Evolutionary conservation across 2,329 filamentous ascomycete species (phyloP).

Genomic region (Penicillium vulpinum): DNA sequence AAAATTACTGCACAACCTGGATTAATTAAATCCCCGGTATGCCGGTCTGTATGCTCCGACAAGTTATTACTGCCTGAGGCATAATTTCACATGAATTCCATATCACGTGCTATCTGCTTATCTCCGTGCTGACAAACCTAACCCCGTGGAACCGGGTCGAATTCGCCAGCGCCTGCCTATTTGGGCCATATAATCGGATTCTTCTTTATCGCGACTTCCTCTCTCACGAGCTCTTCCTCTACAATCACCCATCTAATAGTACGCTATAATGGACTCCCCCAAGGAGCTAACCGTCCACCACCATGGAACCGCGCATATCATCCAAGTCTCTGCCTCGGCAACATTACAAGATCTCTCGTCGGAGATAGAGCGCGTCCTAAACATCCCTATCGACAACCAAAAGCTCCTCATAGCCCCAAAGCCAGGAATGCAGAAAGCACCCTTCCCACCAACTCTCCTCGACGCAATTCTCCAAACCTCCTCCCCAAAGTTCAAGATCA

Average conservation of each 20-base stretch:
- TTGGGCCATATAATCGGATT: slow-evolving; percentile 10
- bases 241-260: not conserved
- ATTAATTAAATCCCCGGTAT: too few relatives aligned
- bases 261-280: slow-evolving; percentile 8
- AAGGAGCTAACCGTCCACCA: slow-evolving; percentile 54
- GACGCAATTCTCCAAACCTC: slow-evolving; percentile 32
- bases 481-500: slow-evolving; percentile 48
- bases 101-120: slow-evolving; percentile 14
- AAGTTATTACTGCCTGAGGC: not conserved
- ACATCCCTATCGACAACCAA: slow-evolving; percentile 45
- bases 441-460: slow-evolving; percentile 43
- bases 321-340: slow-evolving; percentile 51
- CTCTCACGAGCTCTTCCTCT: not conserved
- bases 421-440: slow-evolving; percentile 48
- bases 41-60: too few relatives aligned
- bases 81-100: not conserved
- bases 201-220: not conserved
- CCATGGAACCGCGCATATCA: slow-evolving; percentile 53
- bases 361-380: slow-evolving; percentile 35
- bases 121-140: slow-evolving; percentile 37
- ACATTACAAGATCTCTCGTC: slow-evolving; percentile 51
- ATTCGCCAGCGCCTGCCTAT: slow-evolving; percentile 21
- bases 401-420: slow-evolving; percentile 51
- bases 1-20: too few relatives aligned
- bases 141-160: slow-evolving; percentile 34